Evolutionary conservation across 176 grass and related monocot genomes (phyloP), one percentile per base, ranked within the genome.

Genomic region (Musa itinerans): DNA sequence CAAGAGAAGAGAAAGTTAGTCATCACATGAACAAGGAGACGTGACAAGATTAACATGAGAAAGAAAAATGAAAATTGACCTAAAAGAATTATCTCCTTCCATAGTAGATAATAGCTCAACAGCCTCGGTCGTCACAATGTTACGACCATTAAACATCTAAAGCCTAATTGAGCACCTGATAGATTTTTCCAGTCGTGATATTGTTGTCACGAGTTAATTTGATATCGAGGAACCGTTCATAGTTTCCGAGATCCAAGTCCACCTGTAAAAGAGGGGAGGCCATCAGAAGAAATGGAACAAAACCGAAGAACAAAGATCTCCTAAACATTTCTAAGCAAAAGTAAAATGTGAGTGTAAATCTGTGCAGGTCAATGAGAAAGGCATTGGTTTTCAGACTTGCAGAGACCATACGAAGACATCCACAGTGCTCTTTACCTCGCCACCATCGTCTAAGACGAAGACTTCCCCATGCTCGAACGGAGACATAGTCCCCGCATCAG

Each of bases 401-500:
- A 9, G 15, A 62, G 20, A 62, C 15, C 20, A 15, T 8, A 62
- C 17, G 15, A n/a, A 6, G 57, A n/a, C 4, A 10, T 26, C 56
- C 19, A 24, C 8, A 11, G 17, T 11, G 21, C 15, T 63, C 57
- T 68, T 89, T 92, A 96, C 92, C 90, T 96, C 92, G 19, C 92
- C 92, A 17, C 92, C 92, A 68, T 96, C 92, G 11, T 96, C 92
- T 64, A 96, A 54, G 80, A 96, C 92, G 73, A 82, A 96, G 13
- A 96, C 92, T 83, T 96, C 92, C 0, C 92, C 92, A 16, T 96
- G 92, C 85, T 96, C 92, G 19, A 96, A 75, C 1, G 92, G 92
- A 63, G 92, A 96, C 92, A 96, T 96, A 17, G 92, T 96, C 82
- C 92, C 92, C 71, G 92, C 92, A 84, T 96, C 92, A 79, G 87